Evolutionary conservation across 768 basidiomycete genomes (phyloP).

Genomic region (Agaricus sinodeliciosus): DNA sequence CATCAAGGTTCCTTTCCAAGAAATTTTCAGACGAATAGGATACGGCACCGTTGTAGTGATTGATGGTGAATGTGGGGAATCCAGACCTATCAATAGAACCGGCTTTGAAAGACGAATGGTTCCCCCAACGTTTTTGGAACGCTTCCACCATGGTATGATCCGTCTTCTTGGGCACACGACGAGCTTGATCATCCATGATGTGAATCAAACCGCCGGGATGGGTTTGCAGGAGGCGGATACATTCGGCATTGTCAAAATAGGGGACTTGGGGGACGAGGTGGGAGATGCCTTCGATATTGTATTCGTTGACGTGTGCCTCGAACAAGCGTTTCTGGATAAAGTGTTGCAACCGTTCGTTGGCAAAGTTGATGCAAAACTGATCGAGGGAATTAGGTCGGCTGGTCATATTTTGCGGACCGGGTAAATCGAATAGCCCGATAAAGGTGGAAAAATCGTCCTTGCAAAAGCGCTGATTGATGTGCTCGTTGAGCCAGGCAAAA

Average conservation of each 20-base stretch:
- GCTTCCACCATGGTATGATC: slow-evolving; percentile 94
- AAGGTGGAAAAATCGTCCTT: slow-evolving; percentile 89
- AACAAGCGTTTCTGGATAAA: slow-evolving; percentile 79
- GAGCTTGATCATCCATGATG: slow-evolving; percentile 96
- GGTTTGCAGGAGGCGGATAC: slow-evolving; percentile 79
- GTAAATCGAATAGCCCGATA: slow-evolving; percentile 90
- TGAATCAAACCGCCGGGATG: slow-evolving; percentile 88
- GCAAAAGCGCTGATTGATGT: slow-evolving; percentile 93
- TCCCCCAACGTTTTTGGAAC: slow-evolving; percentile 90
- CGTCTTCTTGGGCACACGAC: slow-evolving; percentile 81
- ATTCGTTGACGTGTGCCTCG: slow-evolving; percentile 78
- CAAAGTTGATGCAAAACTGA: slow-evolving; percentile 95
- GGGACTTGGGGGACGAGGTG: slow-evolving; percentile 61
- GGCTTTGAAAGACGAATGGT: slow-evolving; percentile 86
- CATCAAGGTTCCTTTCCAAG: slow-evolving; percentile 82
- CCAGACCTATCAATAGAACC: slow-evolving; percentile 72
- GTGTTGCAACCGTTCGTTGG: slow-evolving; percentile 85
- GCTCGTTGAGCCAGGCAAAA: slow-evolving; percentile 94
- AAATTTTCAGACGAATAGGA: slow-evolving; percentile 90
- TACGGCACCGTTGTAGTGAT: slow-evolving; percentile 87
- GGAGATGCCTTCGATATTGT: slow-evolving; percentile 74
- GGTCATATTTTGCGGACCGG: slow-evolving; percentile 87
- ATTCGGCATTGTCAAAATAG: slow-evolving; percentile 90
- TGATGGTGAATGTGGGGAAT: slow-evolving; percentile 82
- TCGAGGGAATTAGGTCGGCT: slow-evolving; percentile 89